Evolutionary conservation across 2,329 filamentous ascomycete genomes (phyloP), one percentile per base, ranked within the genome.

Genomic region (Chrysoporthe deuterocubensis): DNA sequence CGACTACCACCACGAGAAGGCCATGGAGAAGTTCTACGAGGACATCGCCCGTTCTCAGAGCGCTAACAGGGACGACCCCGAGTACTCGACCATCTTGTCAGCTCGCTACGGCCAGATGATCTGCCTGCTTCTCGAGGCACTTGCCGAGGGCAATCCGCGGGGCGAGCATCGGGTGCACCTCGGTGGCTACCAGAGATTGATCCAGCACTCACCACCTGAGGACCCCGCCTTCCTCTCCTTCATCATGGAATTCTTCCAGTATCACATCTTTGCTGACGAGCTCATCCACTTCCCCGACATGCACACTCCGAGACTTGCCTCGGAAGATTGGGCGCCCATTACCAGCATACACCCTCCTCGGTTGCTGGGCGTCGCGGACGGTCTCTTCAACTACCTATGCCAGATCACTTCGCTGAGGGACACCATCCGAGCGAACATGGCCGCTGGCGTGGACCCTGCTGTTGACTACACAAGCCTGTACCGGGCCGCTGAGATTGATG

Each of bases 161-260:
- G 92, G 92, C 57, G 87, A 92, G 74, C 94, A 96, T 77, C 85
- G 92, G n/a, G 83, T 91, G 60, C 93, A 97, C 75, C 89, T 97
- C 71, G 83, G 90, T 69, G 91, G 88, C 0, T 94, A 94, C 71
- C 88, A 92, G 72, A 86, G 85, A 67, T 84, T 96, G 67, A 88
- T 95, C n/a, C 83, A 82, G 54, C 80, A 85, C 66, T 85, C 81
- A 1, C 88, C 89, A 75, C 82, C 91, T 64, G 75, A 87, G 75
- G 81, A 94, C 84, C 79, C 89, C 26, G 87, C 89, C 32, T 93
- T 96, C 75, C 75, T 82, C 40, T 80, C 82, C 11, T 89, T 89
- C 72, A 85, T 89, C 68, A 89, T 90, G 70, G 90, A 92, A 76
- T 95, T 96, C 79, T 95, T 96, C 78, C 91, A 94, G 76, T 97